Evolutionary conservation across 768 basidiomycete genomes (phyloP).

Genomic region (Termitomyces sp.): DNA sequence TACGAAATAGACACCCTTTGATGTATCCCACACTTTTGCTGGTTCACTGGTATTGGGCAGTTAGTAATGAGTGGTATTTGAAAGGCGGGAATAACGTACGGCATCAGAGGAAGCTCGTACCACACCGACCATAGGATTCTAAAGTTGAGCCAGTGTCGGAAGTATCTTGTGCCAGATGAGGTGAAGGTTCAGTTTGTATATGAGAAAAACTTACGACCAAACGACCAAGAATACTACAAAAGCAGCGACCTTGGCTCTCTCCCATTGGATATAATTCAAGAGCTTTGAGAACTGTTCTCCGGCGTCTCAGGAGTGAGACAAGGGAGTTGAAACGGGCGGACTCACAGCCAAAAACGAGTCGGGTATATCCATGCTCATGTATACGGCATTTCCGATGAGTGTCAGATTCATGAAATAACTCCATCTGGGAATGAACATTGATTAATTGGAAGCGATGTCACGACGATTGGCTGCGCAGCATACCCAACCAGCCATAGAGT

Average conservation of each 20-base stretch:
- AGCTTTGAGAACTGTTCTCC: constrained; percentile 69
- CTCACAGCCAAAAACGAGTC: constrained; percentile 84
- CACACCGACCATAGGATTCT: constrained; percentile 86
- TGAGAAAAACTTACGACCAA: constrained; percentile 68
- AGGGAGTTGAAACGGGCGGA: constrained; percentile 9
- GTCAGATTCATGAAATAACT: constrained; percentile 82
- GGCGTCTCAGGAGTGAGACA: background rate
- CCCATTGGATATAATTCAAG: constrained; percentile 79
- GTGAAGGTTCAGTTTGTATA: background rate
- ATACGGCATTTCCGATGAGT: constrained; percentile 86
- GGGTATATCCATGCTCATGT: constrained; percentile 95
- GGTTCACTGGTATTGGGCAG: constrained; percentile 37
- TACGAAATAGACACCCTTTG: constrained; percentile 64
- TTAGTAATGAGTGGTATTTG: background rate
- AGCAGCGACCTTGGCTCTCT: constrained; percentile 54
- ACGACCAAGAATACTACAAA: constrained; percentile 65
- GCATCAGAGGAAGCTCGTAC: constrained; percentile 70
- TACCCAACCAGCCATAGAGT: constrained; percentile 94
- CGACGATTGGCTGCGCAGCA: constrained; percentile 19
- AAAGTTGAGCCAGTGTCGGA: constrained; percentile 90
- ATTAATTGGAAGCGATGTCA: background rate
- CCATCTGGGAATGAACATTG: constrained; percentile 53
- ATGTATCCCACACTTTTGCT: constrained; percentile 53
- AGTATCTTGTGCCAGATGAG: constrained; percentile 56
- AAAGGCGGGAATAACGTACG: constrained; percentile 46